Conservation (phyloP, 2,329 filamentous ascomycete genomes). For the Lachnellula willkommii region DNA sequence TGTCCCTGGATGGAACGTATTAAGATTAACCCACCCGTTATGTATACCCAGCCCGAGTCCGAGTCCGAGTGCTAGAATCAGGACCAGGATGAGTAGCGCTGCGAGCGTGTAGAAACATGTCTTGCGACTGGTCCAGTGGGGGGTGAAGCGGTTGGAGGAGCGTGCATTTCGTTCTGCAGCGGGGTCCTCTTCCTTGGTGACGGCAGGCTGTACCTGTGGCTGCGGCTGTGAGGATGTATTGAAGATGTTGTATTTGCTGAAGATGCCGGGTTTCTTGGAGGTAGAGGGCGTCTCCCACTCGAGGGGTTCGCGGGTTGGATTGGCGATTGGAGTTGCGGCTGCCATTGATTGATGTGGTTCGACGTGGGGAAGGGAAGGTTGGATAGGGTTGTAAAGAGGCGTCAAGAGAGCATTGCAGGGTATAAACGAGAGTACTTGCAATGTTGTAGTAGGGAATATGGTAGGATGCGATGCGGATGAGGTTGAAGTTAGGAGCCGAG, state of each 20-base stretch:
- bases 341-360: background rate
- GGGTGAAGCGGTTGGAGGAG: background rate
- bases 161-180: background rate
- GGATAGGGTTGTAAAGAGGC: background rate
- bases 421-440: background rate
- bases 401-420: background rate
- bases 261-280: conserved; percentile 13
- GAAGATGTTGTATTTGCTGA: conserved; percentile 8
- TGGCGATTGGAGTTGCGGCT: background rate
- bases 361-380: background rate
- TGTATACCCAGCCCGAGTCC: conserved; percentile 26
- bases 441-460: background rate
- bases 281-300: conserved; percentile 24
- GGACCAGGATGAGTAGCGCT: conserved; percentile 24
- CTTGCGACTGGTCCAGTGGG: conserved; percentile 11
- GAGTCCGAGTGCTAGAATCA: conserved; percentile 33
- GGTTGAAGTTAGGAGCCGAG: too few relatives aligned
- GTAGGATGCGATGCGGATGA: too few relatives aligned
- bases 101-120: conserved; percentile 10
- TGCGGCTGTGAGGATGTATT: background rate
- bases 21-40: conserved; percentile 19
- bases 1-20: conserved; percentile 14
- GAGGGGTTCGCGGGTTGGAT: conserved; percentile 16
- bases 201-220: background rate
- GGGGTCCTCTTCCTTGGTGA: background rate